A percentile compares a stretch with the other conserved stretches of the same genome.
phyloP scores from a whole-genome alignment of 78 protist genomes.

The Diacronema lutheri region DNA sequence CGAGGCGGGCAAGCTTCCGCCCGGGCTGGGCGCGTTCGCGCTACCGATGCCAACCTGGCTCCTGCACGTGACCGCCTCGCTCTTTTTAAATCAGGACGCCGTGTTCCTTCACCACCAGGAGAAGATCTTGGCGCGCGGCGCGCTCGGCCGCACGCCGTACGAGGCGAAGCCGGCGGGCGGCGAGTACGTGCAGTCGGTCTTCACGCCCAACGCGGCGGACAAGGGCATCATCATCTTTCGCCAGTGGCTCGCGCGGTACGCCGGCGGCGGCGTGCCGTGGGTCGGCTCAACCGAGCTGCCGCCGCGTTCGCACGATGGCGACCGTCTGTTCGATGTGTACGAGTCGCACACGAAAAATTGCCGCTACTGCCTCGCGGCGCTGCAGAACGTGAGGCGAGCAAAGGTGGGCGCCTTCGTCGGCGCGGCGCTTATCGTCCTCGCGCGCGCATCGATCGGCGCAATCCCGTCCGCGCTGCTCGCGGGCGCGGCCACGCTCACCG shows the following conservation, averaged over 20 bases:
- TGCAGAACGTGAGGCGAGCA: not conserved
- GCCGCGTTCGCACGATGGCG: not conserved
- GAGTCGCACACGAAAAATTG: constrained; percentile 15
- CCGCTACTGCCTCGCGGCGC: not conserved
- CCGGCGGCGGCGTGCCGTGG: constrained; percentile 27
- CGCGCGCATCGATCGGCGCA: not conserved
- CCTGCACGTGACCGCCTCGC: not conserved
- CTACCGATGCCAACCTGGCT: constrained; percentile 8
- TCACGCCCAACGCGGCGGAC: not conserved
- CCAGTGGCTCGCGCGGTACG: not conserved
- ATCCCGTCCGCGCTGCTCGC: not conserved
- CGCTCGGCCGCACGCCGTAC: not conserved
- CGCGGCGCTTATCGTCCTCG: not conserved
- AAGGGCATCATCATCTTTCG: constrained; percentile 11
- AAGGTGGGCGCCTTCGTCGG: not conserved
- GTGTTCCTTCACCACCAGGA: constrained; percentile 7
- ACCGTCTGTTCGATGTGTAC: constrained; percentile 2
- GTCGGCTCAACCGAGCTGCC: not conserved
- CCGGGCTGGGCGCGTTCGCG: not conserved
- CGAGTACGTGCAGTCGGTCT: not conserved
- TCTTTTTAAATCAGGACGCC: constrained; percentile 18
- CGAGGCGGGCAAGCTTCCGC: not conserved
- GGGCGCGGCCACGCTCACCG: not conserved
- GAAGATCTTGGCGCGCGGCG: too few relatives aligned
- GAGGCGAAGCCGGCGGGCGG: not conserved